Evolutionary conservation across 2,329 filamentous ascomycete species (phyloP).

Genomic region (Myriosclerotinia curreyana): DNA sequence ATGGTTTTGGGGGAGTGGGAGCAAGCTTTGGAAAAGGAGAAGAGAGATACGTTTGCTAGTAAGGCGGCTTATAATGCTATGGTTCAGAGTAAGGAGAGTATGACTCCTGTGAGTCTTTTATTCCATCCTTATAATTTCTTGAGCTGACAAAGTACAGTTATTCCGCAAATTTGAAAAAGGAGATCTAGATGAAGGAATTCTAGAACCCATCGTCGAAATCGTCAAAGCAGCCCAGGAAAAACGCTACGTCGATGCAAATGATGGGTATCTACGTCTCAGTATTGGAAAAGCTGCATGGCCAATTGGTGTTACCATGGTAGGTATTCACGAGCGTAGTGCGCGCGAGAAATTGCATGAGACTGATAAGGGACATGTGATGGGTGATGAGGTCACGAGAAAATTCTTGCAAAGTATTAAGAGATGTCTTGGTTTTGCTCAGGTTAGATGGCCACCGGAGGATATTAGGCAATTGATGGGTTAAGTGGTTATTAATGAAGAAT

Average conservation of each 20-base stretch:
- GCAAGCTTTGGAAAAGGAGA: conserved; percentile 66
- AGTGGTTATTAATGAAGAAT: background rate
- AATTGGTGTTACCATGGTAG: conserved; percentile 99
- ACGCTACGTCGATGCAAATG: conserved; percentile 93
- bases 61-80: conserved; percentile 81
- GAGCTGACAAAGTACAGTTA: conserved; percentile 47
- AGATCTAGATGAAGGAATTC: conserved; percentile 73
- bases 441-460: conserved; percentile 92
- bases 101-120: conserved; percentile 62
- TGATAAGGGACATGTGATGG: conserved; percentile 91
- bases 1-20: conserved; percentile 93
- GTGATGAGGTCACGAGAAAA: conserved; percentile 92
- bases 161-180: conserved; percentile 85
- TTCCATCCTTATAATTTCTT: background rate
- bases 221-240: conserved; percentile 86
- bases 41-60: conserved; percentile 66
- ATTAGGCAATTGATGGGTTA: conserved; percentile 87
- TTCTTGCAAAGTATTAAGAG: conserved; percentile 97
- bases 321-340: conserved; percentile 95
- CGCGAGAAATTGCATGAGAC: conserved; percentile 91
- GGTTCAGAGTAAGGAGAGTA: conserved; percentile 81
- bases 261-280: conserved; percentile 86
- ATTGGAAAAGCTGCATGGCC: conserved; percentile 98
- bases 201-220: conserved; percentile 85
- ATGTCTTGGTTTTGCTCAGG: conserved; percentile 93